Conservation (phyloP, 176 grass and related monocot genomes). For the Triticum urartu region DNA sequence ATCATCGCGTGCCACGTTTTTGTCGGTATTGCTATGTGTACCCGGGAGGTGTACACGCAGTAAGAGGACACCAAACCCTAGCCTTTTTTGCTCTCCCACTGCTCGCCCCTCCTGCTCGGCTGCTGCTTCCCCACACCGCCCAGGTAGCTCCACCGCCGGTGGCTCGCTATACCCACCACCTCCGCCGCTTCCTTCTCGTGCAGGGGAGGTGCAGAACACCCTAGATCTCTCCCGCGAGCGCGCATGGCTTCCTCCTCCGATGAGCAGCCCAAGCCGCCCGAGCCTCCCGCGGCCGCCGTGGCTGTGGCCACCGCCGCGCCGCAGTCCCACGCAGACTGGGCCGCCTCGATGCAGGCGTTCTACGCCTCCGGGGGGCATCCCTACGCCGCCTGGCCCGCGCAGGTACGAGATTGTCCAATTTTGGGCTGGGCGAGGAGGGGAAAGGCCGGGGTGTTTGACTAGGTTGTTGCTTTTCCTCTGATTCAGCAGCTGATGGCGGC, state of each 20-base stretch:
- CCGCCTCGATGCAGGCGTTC: constrained; percentile 59
- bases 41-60: background rate
- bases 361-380: constrained; percentile 54
- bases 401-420: constrained; percentile 35
- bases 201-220: background rate
- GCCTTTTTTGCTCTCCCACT: constrained; percentile 32
- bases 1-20: constrained; percentile 31
- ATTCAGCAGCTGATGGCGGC: constrained; percentile 74
- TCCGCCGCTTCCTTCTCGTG: background rate
- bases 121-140: constrained; percentile 40
- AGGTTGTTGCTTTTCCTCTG: constrained; percentile 26
- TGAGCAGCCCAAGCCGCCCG: constrained; percentile 67
- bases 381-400: constrained; percentile 69
- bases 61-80: constrained; percentile 35
- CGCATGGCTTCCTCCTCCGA: constrained; percentile 59
- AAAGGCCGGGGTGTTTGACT: constrained; percentile 25
- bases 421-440: background rate
- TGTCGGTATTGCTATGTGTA: background rate
- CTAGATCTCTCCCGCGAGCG: constrained; percentile 8
- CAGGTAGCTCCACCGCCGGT: constrained; percentile 55
- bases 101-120: background rate
- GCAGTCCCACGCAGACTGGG: constrained; percentile 51
- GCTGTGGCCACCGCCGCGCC: background rate
- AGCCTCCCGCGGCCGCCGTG: constrained; percentile 35
- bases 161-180: constrained; percentile 20